These are phyloP conservation scores for Aspergillus ellipticus DNA, from an alignment of 495 filamentous ascomycete species.

Conservation along the genomic window DNA sequence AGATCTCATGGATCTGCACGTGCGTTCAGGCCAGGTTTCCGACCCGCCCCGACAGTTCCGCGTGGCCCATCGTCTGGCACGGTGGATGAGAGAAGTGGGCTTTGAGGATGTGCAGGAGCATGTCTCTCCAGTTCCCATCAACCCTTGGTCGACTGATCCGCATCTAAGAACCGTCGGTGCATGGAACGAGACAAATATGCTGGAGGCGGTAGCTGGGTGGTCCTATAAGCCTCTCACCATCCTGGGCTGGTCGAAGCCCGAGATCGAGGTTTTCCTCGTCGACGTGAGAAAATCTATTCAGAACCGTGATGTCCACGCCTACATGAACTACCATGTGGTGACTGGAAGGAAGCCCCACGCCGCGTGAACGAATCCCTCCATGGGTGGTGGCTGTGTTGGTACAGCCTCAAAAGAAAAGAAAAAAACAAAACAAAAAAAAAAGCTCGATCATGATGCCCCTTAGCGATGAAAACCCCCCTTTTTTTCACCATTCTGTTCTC, in stretches of 20 bases:
- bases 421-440: too few relatives aligned
- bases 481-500: slow-evolving; percentile 4
- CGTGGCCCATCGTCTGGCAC: slow-evolving; percentile 48
- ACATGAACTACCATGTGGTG: slow-evolving; percentile 51
- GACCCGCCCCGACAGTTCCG: slow-evolving; percentile 49
- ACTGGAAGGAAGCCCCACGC: slow-evolving; percentile 50
- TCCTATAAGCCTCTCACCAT: slow-evolving; percentile 43
- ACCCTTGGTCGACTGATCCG: slow-evolving; percentile 56
- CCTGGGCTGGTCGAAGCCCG: slow-evolving; percentile 45
- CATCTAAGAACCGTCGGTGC: slow-evolving; percentile 46
- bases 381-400: neutral
- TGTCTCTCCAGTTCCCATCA: slow-evolving; percentile 54
- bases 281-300: slow-evolving; percentile 54
- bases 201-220: slow-evolving; percentile 43
- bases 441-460: too few relatives aligned
- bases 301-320: slow-evolving; percentile 52
- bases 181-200: slow-evolving; percentile 40
- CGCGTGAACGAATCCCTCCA: slow-evolving; percentile 12
- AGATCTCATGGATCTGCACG: slow-evolving; percentile 50
- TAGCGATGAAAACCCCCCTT: neutral
- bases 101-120: slow-evolving; percentile 60
- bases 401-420: slow-evolving; percentile 11
- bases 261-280: slow-evolving; percentile 57
- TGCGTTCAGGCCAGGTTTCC: slow-evolving; percentile 42
- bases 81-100: slow-evolving; percentile 56